Conservation (phyloP, 805 yeast species). For the Candida quercuum region DNA sequence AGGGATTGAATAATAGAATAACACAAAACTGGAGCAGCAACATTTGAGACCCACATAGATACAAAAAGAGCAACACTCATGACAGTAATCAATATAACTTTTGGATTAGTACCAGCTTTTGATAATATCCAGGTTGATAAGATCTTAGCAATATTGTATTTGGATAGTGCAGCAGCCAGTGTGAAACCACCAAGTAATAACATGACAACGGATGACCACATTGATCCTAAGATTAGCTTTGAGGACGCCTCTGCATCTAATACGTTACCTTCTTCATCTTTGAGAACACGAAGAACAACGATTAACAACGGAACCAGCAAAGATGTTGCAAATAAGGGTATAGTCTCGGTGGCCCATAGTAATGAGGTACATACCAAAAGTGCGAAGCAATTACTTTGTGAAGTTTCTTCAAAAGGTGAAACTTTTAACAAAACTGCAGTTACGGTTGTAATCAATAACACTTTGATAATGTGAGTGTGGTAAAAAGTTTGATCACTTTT, state of each 20-base stretch:
- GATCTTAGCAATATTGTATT: slow-evolving; percentile 82
- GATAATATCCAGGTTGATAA: slow-evolving; percentile 78
- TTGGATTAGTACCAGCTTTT: slow-evolving; percentile 82
- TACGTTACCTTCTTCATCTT: slow-evolving; percentile 45
- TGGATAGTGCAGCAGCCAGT: slow-evolving; percentile 89
- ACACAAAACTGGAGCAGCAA: slow-evolving; percentile 94
- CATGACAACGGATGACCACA: slow-evolving; percentile 96
- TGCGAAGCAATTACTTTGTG: slow-evolving; percentile 79
- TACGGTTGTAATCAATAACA: slow-evolving; percentile 40
- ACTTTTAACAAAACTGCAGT: slow-evolving; percentile 40
- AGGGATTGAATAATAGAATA: slow-evolving; percentile 89
- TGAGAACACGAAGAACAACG: slow-evolving; percentile 65
- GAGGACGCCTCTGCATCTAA: slow-evolving; percentile 68
- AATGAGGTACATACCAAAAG: slow-evolving; percentile 74
- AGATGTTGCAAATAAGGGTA: slow-evolving; percentile 89
- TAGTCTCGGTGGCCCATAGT: slow-evolving; percentile 93
- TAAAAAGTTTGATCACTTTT: slow-evolving; percentile 15
- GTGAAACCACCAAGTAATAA: slow-evolving; percentile 90
- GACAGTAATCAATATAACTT: slow-evolving; percentile 66
- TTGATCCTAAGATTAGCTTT: slow-evolving; percentile 69
- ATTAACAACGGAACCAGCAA: slow-evolving; percentile 75
- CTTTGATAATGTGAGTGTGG: slow-evolving; percentile 35
- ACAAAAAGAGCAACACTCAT: slow-evolving; percentile 84
- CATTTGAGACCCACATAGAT: slow-evolving; percentile 95
- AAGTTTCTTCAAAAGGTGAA: slow-evolving; percentile 52